phyloP scores from a whole-genome alignment of 257 asterid species.

The Gentiana straminea region DNA sequence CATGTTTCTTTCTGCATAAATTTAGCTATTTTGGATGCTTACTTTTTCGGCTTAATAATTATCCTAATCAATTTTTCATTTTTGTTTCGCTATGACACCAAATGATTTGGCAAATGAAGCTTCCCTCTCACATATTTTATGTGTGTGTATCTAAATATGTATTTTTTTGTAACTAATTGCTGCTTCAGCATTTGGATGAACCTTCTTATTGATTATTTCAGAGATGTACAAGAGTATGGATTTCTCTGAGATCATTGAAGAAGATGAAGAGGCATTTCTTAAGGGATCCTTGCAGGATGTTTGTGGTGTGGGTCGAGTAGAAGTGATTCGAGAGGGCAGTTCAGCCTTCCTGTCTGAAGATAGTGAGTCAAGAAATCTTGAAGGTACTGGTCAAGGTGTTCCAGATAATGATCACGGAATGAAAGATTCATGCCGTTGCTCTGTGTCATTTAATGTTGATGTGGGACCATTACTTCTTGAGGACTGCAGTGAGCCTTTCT shows the following conservation, averaged over 20 bases:
- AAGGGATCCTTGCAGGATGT: slow-evolving; percentile 55
- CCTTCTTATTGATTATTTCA: slow-evolving; percentile 18
- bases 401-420: slow-evolving; percentile 22
- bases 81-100: not conserved
- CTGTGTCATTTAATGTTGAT: slow-evolving; percentile 63
- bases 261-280: slow-evolving; percentile 74
- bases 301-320: slow-evolving; percentile 42
- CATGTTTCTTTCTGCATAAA: too few relatives aligned
- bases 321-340: slow-evolving; percentile 24
- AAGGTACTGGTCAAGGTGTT: slow-evolving; percentile 23
- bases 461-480: slow-evolving; percentile 21
- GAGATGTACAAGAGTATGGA: slow-evolving; percentile 63
- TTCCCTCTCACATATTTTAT: too few relatives aligned
- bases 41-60: not conserved
- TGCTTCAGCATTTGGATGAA: not conserved
- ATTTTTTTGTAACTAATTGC: not conserved
- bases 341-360: slow-evolving; percentile 23
- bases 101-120: not conserved
- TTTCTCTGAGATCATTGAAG: slow-evolving; percentile 58
- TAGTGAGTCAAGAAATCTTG: slow-evolving; percentile 34
- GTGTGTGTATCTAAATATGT: too few relatives aligned
- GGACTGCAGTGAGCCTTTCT: slow-evolving; percentile 31
- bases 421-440: slow-evolving; percentile 48
- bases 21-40: too few relatives aligned
- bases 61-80: not conserved